Evolutionary conservation across 1,284 basidiomycete species (phyloP).

Genomic region (Marasmius fiardii): DNA sequence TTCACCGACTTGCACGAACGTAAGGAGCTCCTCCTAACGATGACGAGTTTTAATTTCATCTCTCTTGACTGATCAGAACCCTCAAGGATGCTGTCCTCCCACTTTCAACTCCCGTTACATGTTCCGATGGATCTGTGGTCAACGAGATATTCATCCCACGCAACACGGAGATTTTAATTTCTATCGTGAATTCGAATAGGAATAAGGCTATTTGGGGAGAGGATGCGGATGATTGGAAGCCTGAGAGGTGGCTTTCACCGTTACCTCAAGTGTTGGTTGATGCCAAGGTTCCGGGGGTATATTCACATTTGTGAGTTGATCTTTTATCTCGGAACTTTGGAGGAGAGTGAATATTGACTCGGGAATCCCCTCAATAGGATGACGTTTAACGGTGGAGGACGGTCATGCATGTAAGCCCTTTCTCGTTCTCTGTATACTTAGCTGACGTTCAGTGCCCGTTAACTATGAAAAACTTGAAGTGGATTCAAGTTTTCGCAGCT

Average conservation of each 20-base stretch:
- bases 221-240: constrained; percentile 33
- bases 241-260: constrained; percentile 29
- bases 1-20: constrained; percentile 9
- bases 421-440: neutral
- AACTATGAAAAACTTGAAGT: constrained; percentile 13
- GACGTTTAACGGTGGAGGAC: constrained; percentile 28
- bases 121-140: constrained; percentile 23
- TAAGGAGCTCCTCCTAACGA: constrained; percentile 10
- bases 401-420: constrained; percentile 27
- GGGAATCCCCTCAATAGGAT: too few species aligned
- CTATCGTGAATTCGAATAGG: constrained; percentile 25
- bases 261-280: constrained; percentile 18
- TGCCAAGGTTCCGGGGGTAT: constrained; percentile 13
- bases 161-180: constrained; percentile 23
- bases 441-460: too few species aligned
- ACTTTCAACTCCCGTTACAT: constrained; percentile 19
- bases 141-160: constrained; percentile 22
- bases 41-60: neutral
- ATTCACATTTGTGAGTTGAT: constrained; percentile 15
- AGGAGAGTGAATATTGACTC: too few species aligned
- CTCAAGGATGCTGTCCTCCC: constrained; percentile 19
- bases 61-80: constrained; percentile 11
- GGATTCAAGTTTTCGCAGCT: constrained; percentile 30
- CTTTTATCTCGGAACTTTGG: too few species aligned
- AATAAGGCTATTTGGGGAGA: constrained; percentile 29